Evolutionary conservation across 129 eudicot genomes (phyloP).

Genomic region (Artemisia tridentata): DNA sequence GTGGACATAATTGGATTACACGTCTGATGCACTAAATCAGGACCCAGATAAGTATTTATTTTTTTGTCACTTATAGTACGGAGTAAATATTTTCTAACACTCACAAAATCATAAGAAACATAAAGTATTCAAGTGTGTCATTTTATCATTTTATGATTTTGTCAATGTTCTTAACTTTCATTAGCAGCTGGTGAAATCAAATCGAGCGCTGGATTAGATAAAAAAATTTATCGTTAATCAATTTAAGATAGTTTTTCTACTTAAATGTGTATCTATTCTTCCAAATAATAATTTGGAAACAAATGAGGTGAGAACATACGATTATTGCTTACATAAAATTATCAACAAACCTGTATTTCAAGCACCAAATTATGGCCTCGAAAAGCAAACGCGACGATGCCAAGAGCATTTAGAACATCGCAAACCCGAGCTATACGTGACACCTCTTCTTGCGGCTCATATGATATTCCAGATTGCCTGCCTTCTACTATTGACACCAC

Average conservation of each 20-base stretch:
- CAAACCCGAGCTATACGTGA: slow-evolving; percentile 26
- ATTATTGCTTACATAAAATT: background rate
- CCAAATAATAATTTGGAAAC: background rate
- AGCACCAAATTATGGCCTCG: slow-evolving; percentile 62
- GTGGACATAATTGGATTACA: slow-evolving; percentile 10
- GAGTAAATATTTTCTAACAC: no score
- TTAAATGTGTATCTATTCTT: background rate
- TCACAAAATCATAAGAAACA: no score
- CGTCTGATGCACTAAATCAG: slow-evolving; percentile 18
- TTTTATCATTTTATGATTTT: no score
- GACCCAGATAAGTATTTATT: background rate
- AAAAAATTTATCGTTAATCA: background rate
- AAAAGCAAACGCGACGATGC: slow-evolving; percentile 56
- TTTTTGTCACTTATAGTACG: no score
- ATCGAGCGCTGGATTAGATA: background rate
- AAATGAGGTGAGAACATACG: background rate
- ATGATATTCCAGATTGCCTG: slow-evolving; percentile 16
- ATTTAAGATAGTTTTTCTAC: background rate
- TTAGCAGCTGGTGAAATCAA: background rate
- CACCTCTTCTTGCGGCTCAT: slow-evolving; percentile 12
- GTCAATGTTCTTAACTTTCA: background rate
- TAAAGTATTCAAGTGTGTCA: no score
- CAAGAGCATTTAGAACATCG: slow-evolving; percentile 51
- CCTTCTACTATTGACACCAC: slow-evolving; percentile 40
- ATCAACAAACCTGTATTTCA: slow-evolving; percentile 55